phyloP scores from a whole-genome alignment of 495 filamentous ascomycete genomes.

The Penicillium odoratum region DNA sequence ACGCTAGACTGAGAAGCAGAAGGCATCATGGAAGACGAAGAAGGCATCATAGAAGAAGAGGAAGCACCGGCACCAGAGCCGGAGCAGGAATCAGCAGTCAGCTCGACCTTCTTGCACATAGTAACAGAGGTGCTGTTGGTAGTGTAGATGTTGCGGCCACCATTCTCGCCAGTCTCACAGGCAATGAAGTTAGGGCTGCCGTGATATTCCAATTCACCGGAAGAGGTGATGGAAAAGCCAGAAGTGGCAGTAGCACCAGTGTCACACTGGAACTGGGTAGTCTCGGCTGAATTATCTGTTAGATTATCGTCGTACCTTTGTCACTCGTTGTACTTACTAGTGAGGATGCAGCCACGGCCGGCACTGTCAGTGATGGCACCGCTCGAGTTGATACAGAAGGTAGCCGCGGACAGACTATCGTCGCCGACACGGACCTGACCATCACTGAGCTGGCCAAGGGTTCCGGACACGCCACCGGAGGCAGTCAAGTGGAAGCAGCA shows the following conservation, averaged over 20 bases:
- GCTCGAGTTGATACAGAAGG: conserved; percentile 47
- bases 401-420: conserved; percentile 33
- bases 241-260: conserved; percentile 42
- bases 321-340: conserved; percentile 37
- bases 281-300: conserved; percentile 41
- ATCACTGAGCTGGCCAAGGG: conserved; percentile 53
- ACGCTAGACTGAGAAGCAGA: too few species aligned
- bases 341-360: conserved; percentile 59
- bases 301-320: not conserved
- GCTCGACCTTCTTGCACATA: conserved; percentile 45
- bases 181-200: conserved; percentile 51
- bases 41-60: not conserved
- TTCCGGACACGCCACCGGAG: conserved; percentile 46
- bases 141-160: conserved; percentile 54
- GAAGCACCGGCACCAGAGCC: conserved; percentile 23
- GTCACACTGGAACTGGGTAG: conserved; percentile 68
- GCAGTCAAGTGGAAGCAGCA: conserved; percentile 55
- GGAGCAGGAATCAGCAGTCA: conserved; percentile 51
- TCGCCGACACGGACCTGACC: conserved; percentile 56
- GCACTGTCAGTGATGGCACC: conserved; percentile 53
- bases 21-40: too few species aligned
- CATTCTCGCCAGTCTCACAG: conserved; percentile 52
- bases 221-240: conserved; percentile 51
- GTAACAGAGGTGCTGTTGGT: conserved; percentile 43
- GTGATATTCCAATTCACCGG: conserved; percentile 46